These are phyloP conservation scores for Seiridium unicorne DNA, from an alignment of 2,329 filamentous ascomycete genomes.

Conservation along the genomic window DNA sequence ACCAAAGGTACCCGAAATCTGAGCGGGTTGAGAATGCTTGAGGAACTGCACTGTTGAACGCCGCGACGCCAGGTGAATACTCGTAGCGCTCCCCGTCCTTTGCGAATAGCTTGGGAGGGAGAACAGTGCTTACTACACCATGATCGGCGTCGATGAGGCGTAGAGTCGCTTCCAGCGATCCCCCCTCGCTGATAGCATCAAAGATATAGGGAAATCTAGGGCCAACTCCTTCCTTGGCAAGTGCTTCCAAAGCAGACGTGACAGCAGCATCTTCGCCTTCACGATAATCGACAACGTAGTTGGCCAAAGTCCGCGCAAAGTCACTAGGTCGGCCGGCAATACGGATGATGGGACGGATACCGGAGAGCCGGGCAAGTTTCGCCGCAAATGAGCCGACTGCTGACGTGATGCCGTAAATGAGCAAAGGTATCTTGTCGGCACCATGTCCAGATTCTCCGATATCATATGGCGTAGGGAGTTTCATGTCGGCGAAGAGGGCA, in stretches of 20 bases:
- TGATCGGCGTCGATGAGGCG: constrained; percentile 38
- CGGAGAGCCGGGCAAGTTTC: constrained; percentile 51
- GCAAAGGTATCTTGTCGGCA: constrained; percentile 22
- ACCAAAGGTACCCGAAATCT: constrained; percentile 27
- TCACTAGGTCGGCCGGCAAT: constrained; percentile 51
- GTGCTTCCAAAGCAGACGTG: constrained; percentile 29
- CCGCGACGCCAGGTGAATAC: constrained; percentile 14
- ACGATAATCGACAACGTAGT: constrained; percentile 59
- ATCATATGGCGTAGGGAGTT: constrained; percentile 34
- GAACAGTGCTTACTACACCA: constrained; percentile 36
- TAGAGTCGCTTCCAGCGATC: constrained; percentile 41
- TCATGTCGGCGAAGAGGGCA: constrained; percentile 52
- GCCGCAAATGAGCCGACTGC: constrained; percentile 58
- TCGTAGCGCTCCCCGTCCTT: constrained; percentile 21
- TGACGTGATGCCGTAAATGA: constrained; percentile 55
- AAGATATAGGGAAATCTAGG: constrained; percentile 47
- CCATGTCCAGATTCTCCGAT: not conserved
- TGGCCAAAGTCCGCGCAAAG: constrained; percentile 51
- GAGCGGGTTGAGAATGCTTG: constrained; percentile 15
- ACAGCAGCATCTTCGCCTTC: constrained; percentile 51
- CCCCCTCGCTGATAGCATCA: constrained; percentile 56
- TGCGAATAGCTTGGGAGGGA: constrained; percentile 26
- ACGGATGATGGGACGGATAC: constrained; percentile 61
- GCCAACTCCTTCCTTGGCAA: constrained; percentile 36
- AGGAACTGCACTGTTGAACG: constrained; percentile 17